Conservation (phyloP, 1,284 basidiomycete genomes). For the Heliocybe sulcata region DNA sequence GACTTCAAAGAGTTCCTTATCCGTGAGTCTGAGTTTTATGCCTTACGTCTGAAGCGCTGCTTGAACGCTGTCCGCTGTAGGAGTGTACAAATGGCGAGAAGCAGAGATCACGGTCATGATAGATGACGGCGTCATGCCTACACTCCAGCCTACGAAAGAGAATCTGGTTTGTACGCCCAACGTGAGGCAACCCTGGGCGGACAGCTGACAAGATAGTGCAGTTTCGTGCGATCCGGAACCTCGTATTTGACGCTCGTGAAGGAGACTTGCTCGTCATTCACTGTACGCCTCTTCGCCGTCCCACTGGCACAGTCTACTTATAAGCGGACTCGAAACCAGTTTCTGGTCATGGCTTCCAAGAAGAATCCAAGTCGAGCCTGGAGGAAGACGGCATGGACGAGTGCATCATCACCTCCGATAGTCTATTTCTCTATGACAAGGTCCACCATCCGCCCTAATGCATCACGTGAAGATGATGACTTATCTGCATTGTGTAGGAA, state of each 20-base stretch:
- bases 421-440: not conserved
- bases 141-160: not conserved
- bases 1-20: not conserved
- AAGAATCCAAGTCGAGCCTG: slow-evolving; percentile 8
- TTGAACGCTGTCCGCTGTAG: not conserved
- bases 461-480: slow-evolving; percentile 7
- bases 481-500: not conserved
- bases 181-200: not conserved
- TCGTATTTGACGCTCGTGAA: slow-evolving; percentile 11
- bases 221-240: not conserved
- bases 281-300: slow-evolving; percentile 9
- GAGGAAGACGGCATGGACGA: slow-evolving; percentile 19
- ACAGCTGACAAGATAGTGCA: not conserved
- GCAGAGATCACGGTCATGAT: not conserved
- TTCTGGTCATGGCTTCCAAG: slow-evolving; percentile 18
- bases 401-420: slow-evolving; percentile 11
- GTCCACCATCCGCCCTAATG: not conserved
- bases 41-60: not conserved
- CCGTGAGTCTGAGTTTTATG: not conserved
- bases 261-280: slow-evolving; percentile 18
- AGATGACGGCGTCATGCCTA: not conserved
- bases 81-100: not conserved
- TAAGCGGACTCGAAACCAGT: slow-evolving; percentile 7
- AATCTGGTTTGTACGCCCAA: not conserved
- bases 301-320: not conserved